phyloP scores from a whole-genome alignment of 2,329 filamentous ascomycete genomes.

The Coniochaeta sp. region DNA sequence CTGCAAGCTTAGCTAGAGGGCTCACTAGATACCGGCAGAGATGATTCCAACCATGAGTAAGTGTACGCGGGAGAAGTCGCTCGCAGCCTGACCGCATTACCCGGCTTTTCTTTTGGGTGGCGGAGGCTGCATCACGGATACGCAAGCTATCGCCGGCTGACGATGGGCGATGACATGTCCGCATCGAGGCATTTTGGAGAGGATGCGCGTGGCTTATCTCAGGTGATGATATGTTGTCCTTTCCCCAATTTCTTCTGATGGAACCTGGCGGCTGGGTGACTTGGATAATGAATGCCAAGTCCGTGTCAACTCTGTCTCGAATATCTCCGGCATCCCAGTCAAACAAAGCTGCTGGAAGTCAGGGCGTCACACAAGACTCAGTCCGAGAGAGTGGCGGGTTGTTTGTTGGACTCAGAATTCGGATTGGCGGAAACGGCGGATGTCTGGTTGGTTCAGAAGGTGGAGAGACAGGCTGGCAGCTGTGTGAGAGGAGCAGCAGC shows the following conservation, averaged over 20 bases:
- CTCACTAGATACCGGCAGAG: too few relatives aligned
- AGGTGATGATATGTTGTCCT: neutral
- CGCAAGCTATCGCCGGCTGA: neutral
- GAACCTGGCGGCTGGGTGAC: neutral
- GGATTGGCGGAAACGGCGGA: neutral
- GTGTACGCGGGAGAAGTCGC: too few relatives aligned
- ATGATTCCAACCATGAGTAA: too few relatives aligned
- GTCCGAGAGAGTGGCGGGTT: neutral
- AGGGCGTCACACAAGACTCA: too few relatives aligned
- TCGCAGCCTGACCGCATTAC: neutral
- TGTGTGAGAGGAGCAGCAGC: too few relatives aligned
- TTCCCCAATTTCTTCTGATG: neutral
- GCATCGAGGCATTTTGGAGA: neutral
- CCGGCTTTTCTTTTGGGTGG: neutral
- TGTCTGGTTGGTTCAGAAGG: neutral
- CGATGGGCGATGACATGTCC: neutral
- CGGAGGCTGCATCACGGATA: neutral
- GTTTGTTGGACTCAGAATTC: neutral
- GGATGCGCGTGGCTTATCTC: neutral
- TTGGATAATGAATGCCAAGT: too few relatives aligned
- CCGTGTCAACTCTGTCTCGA: neutral
- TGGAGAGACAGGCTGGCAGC: neutral
- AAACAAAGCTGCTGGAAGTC: too few relatives aligned
- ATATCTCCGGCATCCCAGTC: neutral
- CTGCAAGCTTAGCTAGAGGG: too few relatives aligned